A percentile compares a stretch with the other conserved stretches of the same genome.
Conservation (phyloP, 2,329 filamentous ascomycete genomes). For the Botrytis porri region DNA sequence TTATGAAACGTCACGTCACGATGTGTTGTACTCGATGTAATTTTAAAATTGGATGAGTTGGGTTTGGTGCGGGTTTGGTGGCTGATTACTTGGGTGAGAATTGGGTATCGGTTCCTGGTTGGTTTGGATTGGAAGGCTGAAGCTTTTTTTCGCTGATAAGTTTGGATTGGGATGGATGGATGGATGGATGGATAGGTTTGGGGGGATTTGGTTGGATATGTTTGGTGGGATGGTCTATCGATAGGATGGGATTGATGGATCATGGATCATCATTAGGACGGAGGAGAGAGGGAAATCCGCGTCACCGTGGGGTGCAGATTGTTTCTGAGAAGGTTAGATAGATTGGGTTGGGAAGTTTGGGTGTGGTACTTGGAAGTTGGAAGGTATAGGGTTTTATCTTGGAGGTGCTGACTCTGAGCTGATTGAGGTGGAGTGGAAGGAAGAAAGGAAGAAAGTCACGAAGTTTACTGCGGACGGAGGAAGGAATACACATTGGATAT, state of each 20-base stretch:
- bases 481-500: neutral
- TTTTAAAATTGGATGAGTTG: conserved; percentile 24
- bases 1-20: conserved; percentile 21
- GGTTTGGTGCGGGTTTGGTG: neutral
- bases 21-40: conserved; percentile 35
- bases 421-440: neutral
- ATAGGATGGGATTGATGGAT: neutral
- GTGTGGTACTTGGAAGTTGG: too few species aligned
- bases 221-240: neutral
- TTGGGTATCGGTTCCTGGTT: neutral
- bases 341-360: neutral
- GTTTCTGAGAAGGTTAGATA: neutral
- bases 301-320: conserved; percentile 17
- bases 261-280: neutral
- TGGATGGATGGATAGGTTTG: too few species aligned
- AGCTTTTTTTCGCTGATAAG: neutral
- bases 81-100: neutral
- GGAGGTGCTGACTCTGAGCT: neutral
- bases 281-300: neutral
- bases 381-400: neutral
- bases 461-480: neutral
- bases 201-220: neutral
- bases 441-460: neutral
- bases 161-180: neutral
- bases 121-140: neutral